Percentiles rank a stretch among this genome's conserved stretches.
phyloP scores from a whole-genome alignment of 192 early-diverging fungal genomes.

The Diversispora epigaea region DNA sequence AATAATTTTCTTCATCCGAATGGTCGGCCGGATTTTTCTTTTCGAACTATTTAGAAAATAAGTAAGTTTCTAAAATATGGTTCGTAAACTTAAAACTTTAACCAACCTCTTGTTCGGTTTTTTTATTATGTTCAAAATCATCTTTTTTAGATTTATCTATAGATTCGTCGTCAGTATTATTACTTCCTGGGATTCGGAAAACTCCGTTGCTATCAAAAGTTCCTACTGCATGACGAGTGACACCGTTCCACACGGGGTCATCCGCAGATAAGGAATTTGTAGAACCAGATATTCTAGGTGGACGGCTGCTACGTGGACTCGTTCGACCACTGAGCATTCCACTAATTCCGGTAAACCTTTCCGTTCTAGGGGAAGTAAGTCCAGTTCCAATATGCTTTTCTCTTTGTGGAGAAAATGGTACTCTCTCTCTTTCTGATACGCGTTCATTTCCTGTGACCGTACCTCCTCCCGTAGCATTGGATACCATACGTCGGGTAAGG shows the following conservation, averaged over 20 bases:
- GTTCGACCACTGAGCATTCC: conserved; percentile 26
- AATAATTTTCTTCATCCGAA: background rate
- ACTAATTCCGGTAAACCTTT: conserved; percentile 29
- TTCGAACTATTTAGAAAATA: conserved; percentile 22
- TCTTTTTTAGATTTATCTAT: conserved; percentile 32
- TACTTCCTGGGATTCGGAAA: conserved; percentile 55
- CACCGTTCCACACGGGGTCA: conserved; percentile 51
- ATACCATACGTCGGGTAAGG: conserved; percentile 47
- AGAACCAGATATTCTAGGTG: conserved; percentile 25
- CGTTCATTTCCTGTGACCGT: conserved; percentile 24
- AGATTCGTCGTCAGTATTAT: conserved; percentile 42
- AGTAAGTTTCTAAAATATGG: conserved; percentile 2
- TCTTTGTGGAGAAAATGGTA: conserved; percentile 11
- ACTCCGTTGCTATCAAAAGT: conserved; percentile 70
- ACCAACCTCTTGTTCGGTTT: conserved; percentile 26
- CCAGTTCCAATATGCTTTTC: conserved; percentile 18
- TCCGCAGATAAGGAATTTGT: conserved; percentile 36
- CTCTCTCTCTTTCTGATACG: conserved; percentile 12
- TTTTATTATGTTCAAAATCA: conserved; percentile 7
- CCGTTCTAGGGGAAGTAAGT: conserved; percentile 29
- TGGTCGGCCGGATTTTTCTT: conserved; percentile 12
- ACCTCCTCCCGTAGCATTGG: conserved; percentile 4
- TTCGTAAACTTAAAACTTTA: background rate
- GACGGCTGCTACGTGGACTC: conserved; percentile 8
- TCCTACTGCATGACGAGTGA: conserved; percentile 57